These are phyloP conservation scores for Juglanconis oblonga DNA, from an alignment of 2,329 filamentous ascomycete genomes.

Conservation along the genomic window DNA sequence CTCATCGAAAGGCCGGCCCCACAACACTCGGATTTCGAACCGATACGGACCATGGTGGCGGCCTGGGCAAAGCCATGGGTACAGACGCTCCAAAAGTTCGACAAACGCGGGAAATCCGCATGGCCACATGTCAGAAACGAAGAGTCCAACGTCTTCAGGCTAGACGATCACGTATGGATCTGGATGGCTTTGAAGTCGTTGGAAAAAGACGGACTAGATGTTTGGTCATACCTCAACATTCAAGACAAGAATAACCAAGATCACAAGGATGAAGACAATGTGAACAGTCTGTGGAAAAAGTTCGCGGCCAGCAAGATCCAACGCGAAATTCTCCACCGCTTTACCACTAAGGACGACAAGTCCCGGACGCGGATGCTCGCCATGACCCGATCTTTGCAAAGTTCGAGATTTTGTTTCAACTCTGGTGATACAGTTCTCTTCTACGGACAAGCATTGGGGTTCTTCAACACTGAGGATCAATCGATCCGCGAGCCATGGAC, in stretches of 20 bases:
- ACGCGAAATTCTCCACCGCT: slow-evolving; percentile 11
- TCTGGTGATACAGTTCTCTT: slow-evolving; percentile 20
- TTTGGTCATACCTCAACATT: no score
- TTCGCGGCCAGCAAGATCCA: background rate
- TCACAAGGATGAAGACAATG: no score
- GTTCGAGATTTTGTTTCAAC: slow-evolving; percentile 20
- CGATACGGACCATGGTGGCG: background rate
- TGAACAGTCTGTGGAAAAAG: background rate
- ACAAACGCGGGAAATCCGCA: background rate
- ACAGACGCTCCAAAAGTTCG: background rate
- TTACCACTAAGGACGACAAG: slow-evolving; percentile 15
- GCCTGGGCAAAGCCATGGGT: background rate
- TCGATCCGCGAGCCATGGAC: slow-evolving; percentile 13
- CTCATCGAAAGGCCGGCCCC: background rate
- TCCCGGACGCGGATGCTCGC: slow-evolving; percentile 18
- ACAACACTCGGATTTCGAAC: background rate
- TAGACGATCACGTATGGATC: slow-evolving; percentile 20
- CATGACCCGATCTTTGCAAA: slow-evolving; percentile 16
- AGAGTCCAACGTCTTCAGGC: slow-evolving; percentile 9
- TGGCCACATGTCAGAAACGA: slow-evolving; percentile 14
- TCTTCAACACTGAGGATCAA: background rate
- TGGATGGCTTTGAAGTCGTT: slow-evolving; percentile 18
- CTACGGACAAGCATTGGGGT: slow-evolving; percentile 1
- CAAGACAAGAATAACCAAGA: no score
- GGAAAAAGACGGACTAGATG: background rate